Evolutionary conservation across 441 rosid genomes (phyloP).

Genomic region (Gossypium davidsonii): DNA sequence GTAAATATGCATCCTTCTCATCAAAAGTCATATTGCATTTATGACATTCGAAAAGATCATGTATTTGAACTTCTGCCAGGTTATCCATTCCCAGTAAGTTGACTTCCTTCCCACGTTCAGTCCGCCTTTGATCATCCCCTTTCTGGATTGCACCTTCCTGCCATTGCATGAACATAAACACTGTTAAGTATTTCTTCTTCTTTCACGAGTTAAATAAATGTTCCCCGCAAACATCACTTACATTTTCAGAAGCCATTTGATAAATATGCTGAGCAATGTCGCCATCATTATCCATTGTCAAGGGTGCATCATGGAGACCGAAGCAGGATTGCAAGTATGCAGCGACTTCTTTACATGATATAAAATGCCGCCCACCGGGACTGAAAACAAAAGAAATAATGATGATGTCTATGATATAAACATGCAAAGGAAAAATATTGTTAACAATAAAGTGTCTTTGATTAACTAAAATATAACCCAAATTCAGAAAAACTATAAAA

Average conservation of each 20-base stretch:
- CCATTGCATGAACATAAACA: slow-evolving; percentile 30
- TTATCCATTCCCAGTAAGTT: slow-evolving; percentile 36
- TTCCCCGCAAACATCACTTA: slow-evolving; percentile 20
- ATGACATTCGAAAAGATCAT: slow-evolving; percentile 57
- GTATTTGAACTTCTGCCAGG: slow-evolving; percentile 49
- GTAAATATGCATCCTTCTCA: slow-evolving; percentile 57
- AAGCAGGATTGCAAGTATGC: slow-evolving; percentile 43
- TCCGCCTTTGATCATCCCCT: slow-evolving; percentile 32
- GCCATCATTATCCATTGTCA: slow-evolving; percentile 16
- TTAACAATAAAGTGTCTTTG: not conserved
- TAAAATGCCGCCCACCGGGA: slow-evolving; percentile 61
- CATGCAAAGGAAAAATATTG: not conserved
- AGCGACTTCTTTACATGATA: slow-evolving; percentile 66
- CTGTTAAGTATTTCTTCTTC: not conserved
- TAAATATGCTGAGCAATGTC: slow-evolving; percentile 25
- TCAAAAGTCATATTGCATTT: slow-evolving; percentile 61
- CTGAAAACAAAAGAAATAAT: slow-evolving; percentile 25
- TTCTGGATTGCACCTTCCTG: slow-evolving; percentile 22
- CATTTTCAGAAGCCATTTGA: slow-evolving; percentile 30
- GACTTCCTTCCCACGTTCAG: slow-evolving; percentile 29
- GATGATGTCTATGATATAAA: not conserved
- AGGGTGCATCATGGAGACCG: slow-evolving; percentile 24
- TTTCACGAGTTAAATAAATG: not conserved
- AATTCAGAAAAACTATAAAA: not conserved
- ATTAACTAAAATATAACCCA: not conserved